Evolutionary conservation across 768 basidiomycete genomes (phyloP).

Genomic region (Flagelloscypha sp.): DNA sequence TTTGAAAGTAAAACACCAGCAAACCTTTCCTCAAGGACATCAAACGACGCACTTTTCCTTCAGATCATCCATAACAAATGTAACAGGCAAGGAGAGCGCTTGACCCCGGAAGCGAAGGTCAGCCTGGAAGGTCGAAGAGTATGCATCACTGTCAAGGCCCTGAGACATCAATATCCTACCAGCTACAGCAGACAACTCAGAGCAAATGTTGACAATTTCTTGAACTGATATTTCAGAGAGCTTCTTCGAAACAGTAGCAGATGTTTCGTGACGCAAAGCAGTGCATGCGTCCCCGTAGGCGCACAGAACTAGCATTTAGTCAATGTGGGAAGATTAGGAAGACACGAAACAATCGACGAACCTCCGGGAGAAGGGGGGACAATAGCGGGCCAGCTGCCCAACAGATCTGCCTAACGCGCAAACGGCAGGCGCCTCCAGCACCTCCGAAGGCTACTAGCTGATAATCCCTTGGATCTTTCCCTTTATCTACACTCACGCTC

Average conservation of each 20-base stretch:
- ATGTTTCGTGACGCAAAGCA: constrained; percentile 18
- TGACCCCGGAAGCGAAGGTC: constrained; percentile 22
- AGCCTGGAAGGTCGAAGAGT: constrained; percentile 10
- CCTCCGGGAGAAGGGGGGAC: constrained; percentile 23
- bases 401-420: constrained; percentile 18
- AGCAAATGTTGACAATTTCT: constrained; percentile 12
- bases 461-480: constrained; percentile 22
- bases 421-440: constrained; percentile 17
- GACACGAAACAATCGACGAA: constrained; percentile 1
- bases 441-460: constrained; percentile 21
- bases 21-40: constrained; percentile 9
- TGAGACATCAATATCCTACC: too few species aligned
- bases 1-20: too few species aligned
- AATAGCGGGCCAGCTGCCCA: constrained; percentile 18
- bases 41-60: constrained; percentile 9
- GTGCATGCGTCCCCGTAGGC: constrained; percentile 23
- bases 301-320: constrained; percentile 16
- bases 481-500: constrained; percentile 22
- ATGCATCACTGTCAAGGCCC: constrained; percentile 16
- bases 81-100: constrained; percentile 17
- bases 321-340: not conserved
- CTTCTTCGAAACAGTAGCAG: constrained; percentile 15
- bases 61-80: constrained; percentile 14
- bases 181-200: constrained; percentile 12
- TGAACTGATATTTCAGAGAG: constrained; percentile 13